A percentile compares a stretch with the other conserved stretches of the same genome.
Conservation (phyloP, 2,329 filamentous ascomycete genomes). For the Didymella pinodella region DNA sequence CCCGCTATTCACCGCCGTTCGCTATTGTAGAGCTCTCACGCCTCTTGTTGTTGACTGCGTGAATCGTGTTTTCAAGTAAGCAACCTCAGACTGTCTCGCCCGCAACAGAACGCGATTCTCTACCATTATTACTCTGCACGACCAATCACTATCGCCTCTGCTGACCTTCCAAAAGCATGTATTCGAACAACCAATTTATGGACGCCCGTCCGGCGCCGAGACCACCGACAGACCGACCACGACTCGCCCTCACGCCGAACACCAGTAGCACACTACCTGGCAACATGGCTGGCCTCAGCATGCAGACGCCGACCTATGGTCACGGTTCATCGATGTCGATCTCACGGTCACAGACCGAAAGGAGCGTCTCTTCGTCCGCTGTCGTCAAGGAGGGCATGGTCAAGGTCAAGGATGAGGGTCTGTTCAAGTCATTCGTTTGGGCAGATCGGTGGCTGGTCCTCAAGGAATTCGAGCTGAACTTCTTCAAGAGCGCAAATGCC, state of each 20-base stretch:
- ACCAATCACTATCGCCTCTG: background rate
- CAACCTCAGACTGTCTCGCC: conserved; percentile 18
- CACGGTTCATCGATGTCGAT: conserved; percentile 52
- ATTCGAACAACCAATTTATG: conserved; percentile 79
- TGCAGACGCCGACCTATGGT: conserved; percentile 65
- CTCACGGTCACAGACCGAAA: conserved; percentile 53
- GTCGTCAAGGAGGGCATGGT: conserved; percentile 73
- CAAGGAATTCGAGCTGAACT: conserved; percentile 91
- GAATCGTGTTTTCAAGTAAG: conserved; percentile 39
- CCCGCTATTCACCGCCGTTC: conserved; percentile 43
- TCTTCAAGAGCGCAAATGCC: conserved; percentile 88
- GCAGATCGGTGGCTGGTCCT: conserved; percentile 92
- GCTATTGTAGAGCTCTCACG: conserved; percentile 22
- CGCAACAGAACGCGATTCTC: background rate
- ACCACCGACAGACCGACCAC: conserved; percentile 83
- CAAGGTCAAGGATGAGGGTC: conserved; percentile 88
- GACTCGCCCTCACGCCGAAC: conserved; percentile 80
- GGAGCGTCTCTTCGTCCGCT: conserved; percentile 43
- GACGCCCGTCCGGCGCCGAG: conserved; percentile 94
- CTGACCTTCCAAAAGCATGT: conserved; percentile 58
- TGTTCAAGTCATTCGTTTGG: conserved; percentile 82
- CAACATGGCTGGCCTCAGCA: conserved; percentile 80
- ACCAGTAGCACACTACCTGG: conserved; percentile 71
- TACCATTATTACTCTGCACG: conserved; percentile 7
- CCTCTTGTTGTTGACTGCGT: conserved; percentile 27